Evolutionary conservation across 129 eudicot genomes (phyloP), one percentile per base, ranked within the genome.

Genomic region (Artemisia tridentata): DNA sequence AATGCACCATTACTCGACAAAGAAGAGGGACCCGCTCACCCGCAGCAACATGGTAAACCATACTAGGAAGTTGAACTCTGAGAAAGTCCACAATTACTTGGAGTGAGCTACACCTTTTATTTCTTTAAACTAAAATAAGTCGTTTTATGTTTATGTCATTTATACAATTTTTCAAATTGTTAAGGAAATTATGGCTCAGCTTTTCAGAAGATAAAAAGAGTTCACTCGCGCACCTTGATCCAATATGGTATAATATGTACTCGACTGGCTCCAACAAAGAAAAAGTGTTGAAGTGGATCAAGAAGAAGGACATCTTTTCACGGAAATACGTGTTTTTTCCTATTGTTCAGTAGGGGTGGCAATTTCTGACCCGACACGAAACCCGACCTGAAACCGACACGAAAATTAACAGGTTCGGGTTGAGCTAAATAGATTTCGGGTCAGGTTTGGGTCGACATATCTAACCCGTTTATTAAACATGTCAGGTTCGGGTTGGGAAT

Each of bases 261-360:
- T 34, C 79, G 17, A 11, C 54, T 11, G 78, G 59, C 21, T 49
- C 63, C 13, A 17, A 31, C 53, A 86, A 77, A 70, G 76, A 25
- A 16, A 84, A 66, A 75, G 92, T 85, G 79, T 25, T 88, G 78
- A 74, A 23, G 1, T 88, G 96, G 92, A 86, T 88, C 31, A 82
- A 74, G 71, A 80, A 79, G 80, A 84, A 81, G 67, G 55, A 68
- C 27, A 77, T 88, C 27, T 84, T 88, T 80, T 85, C 88, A 11
- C 81, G 79, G 63, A 88, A 78, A 63, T 91, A 91, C 59, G 90
- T 91, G 11, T 53, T 88, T 23, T 80, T 91, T 46, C 97, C 97
- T 61, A 82, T 91, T 71, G n/a, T n/a, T n/a, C n/a, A n/a, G n/a
- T n/a, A n/a, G n/a, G n/a, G n/a, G n/a, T n/a, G n/a, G n/a, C n/a